Evolutionary conservation across 2,329 filamentous ascomycete species (phyloP), one percentile per base, ranked within the genome.

Genomic region (Venturia asperata): DNA sequence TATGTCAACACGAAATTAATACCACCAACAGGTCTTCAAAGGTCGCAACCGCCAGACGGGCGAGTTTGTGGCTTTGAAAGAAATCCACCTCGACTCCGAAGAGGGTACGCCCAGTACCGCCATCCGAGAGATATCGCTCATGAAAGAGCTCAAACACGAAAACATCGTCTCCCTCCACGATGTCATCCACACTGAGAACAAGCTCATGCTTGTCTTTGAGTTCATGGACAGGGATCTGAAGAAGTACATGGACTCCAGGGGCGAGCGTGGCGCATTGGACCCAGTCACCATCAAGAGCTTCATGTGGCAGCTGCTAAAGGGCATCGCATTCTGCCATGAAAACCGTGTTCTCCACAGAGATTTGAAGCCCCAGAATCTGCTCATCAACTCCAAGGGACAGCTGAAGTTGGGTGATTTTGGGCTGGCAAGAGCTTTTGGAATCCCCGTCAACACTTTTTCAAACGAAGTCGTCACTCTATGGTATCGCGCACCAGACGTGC

Each of bases 81-180:
- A 99, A 79, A 99, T 99, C 71, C 94, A 99, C 75, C 90, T 99
- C 68, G 94, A 99, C 77, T 96, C 91, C 62, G 94, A 99, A 81
- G 94, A 99, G 80, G 94, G 94, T 71, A 99, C 94, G 0, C 94
- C 94, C 4, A 95, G 90, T 63, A 99, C 94, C 0, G 94, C 94
- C 60, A 99, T 99, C 75, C 91, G 94, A 73, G 94, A 99, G 78
- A 99, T 99, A 72, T 97, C 92, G 1, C 83, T 99, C 66, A 97
- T 99, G 94, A 99, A 99, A 79, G 94, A 99, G 79, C 84, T 99
- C 70, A 97, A 97, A 78, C 94, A 99, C 78, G 92, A 97, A 76
- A 97, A 97, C 75, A 97, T 99, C 70, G 92, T 99, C 71, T 91
- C 89, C 66, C 87, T 99, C 5, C 91, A 97, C 83, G 94, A 99